Evolutionary conservation across 2,329 filamentous ascomycete genomes (phyloP).

Genomic region (Mollisiaceae sp.): DNA sequence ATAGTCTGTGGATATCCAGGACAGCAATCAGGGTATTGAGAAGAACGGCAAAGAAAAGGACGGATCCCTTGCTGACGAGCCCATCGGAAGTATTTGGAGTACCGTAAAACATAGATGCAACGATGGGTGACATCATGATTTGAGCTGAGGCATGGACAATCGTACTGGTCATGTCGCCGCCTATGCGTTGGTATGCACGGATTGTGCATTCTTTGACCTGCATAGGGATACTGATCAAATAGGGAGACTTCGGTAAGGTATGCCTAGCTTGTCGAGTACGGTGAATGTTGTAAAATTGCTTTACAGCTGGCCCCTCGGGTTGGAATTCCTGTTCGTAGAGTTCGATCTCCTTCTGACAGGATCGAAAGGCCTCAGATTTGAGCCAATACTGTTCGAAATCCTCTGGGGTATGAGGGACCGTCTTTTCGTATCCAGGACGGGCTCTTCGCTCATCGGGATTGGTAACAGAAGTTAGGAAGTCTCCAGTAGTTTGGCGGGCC

Average conservation of each 20-base stretch:
- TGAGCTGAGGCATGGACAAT: constrained; percentile 27
- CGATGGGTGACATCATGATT: constrained; percentile 61
- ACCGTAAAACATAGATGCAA: constrained; percentile 68
- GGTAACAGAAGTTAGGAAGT: constrained; percentile 73
- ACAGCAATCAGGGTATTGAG: constrained; percentile 53
- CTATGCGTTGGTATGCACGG: constrained; percentile 76
- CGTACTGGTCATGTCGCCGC: constrained; percentile 49
- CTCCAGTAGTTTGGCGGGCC: constrained; percentile 67
- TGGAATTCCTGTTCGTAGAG: constrained; percentile 30
- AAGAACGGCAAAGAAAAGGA: constrained; percentile 70
- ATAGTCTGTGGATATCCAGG: constrained; percentile 1
- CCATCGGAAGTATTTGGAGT: constrained; percentile 54
- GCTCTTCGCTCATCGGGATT: constrained; percentile 51
- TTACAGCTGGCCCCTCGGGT: constrained; percentile 52
- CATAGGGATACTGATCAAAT: constrained; percentile 75
- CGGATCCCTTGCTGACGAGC: constrained; percentile 64
- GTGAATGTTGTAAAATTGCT: constrained; percentile 57
- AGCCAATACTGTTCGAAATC: constrained; percentile 60
- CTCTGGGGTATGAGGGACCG: constrained; percentile 68
- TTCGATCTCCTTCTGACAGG: constrained; percentile 36
- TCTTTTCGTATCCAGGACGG: constrained; percentile 62
- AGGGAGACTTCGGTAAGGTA: constrained; percentile 72
- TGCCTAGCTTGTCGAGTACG: constrained; percentile 51
- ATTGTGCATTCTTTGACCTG: constrained; percentile 80
- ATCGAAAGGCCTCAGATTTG: not conserved